Evolutionary conservation across 2,329 filamentous ascomycete species (phyloP).

Genomic region (Ophiostoma australiae): DNA sequence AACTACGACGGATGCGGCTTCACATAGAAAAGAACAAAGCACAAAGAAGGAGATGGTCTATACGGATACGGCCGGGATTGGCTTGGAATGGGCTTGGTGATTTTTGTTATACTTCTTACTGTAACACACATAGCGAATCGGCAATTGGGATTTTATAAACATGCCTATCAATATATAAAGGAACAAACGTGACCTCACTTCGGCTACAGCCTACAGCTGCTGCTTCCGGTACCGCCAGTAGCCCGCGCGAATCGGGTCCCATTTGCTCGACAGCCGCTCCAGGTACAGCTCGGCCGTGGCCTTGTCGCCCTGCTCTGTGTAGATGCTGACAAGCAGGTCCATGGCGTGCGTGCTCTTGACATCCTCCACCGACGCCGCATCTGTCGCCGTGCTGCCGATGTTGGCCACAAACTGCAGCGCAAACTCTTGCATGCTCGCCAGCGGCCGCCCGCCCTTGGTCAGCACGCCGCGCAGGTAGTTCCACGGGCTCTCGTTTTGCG

Average conservation of each 20-base stretch:
- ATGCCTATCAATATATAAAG: not conserved
- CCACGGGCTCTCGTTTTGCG: conserved; percentile 93
- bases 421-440: conserved; percentile 46
- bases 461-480: conserved; percentile 80
- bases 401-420: conserved; percentile 46
- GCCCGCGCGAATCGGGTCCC: conserved; percentile 83
- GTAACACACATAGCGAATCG: not conserved
- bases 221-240: conserved; percentile 82
- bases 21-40: not conserved
- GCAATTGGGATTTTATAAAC: not conserved
- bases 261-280: conserved; percentile 71
- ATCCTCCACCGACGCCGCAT: conserved; percentile 41
- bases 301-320: conserved; percentile 51
- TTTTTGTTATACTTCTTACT: not conserved
- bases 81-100: not conserved
- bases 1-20: not conserved
- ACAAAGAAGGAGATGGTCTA: not conserved
- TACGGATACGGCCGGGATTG: not conserved
- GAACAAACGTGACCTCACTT: no score
- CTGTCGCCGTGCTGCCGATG: conserved; percentile 42
- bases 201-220: conserved; percentile 31
- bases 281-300: conserved; percentile 65
- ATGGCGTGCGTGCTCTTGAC: conserved; percentile 62
- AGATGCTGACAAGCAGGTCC: conserved; percentile 67
- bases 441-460: conserved; percentile 55